Base-by-base conservation (phyloP, 2,329 filamentous ascomycete genomes). In the Sordariomycetes sp. region DNA sequence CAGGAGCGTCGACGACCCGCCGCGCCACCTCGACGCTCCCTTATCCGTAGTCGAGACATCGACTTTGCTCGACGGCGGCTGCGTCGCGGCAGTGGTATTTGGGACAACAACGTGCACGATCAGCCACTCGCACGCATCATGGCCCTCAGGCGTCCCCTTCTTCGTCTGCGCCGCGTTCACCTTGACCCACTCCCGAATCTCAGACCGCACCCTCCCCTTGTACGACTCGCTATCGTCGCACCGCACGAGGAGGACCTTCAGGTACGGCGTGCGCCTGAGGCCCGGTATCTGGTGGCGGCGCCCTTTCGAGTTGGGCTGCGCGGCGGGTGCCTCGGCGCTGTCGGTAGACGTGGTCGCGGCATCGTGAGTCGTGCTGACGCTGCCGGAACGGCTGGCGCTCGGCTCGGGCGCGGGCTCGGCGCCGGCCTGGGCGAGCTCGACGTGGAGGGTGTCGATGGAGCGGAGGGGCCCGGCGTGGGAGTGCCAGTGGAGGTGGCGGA, bases 201-300 rank as follows among this genome's bases (percentile, higher is more conserved):
- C 82, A 64, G 88, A 84, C 55, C 90, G 81, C 7, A 89, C 85
- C 13, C 82, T 82, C 1, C 81, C 76, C 70, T 96, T 97, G 77
- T 99, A 99, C 10, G 84, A 84, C 53, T 99, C 95, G 65, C 90
- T 95, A 67, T 99, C 94, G 72, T 97, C 94, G 72, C 94, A 97
- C 65, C 91, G 82, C 56, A 99, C 79, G 2, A 99, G 74, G 58
- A 91, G 86, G 7, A 99, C 74, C 69, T 96, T 97, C 59, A 99
- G 77, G 69, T 99, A 99, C 0, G 95, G 90, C 0, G 92, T 97
- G 61, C 89, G 88, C 45, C 92, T 86, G 58, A 99, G 74, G 3
- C 94, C 95, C 1, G 94, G 94, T 57, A 99, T 97, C 68, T 99
- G 94, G 68, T 99, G 94, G 54, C 94, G 81, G 53, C 92, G 82